Evolutionary conservation across 1,139 yeast genomes (phyloP), one percentile per base, ranked within the genome.

Genomic region (Komagataea norvegica): DNA sequence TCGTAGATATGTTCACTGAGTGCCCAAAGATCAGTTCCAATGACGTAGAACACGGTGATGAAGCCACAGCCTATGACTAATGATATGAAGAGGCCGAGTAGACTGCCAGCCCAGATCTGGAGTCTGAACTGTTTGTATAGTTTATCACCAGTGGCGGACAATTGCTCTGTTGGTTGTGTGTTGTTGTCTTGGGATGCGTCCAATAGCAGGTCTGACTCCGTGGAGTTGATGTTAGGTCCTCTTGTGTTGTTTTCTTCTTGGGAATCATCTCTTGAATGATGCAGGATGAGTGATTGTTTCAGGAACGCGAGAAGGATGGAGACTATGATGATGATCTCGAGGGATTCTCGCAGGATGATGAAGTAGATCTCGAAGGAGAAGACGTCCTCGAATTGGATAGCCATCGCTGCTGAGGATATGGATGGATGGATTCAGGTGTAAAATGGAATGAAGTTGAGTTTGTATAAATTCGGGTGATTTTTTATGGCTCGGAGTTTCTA

Each of bases 1-100:
- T 89, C 97, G 86, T 95, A 89, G 43, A 88, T 72, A 58, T 89
- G 96, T 60, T 89, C 97, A 35, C 95, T 78, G 31, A 67, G 59
- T 14, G 87, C 64, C 96, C 96, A 89, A 46, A 88, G 65, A 68
- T 89, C 93, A 25, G 77, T 74, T 38, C 86, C 87, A 31, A 87
- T 69, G 27, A 80, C 63, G 56, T 89, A 88, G 61, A 85, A 89
- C 13, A 84, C 78, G 50, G 87, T 88, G 55, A 89, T 86, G 62
- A 89, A 87, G 11, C 82, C 82, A 57, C 84, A 79, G 48, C 97
- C 97, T 45, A 89, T 68, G 40, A 79, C 59, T 44, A 88, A 63
- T 70, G 96, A 88, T 26, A 85, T 59, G 9, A 83, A 36, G 7
- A 89, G 66, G 38, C 97, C 97, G 20, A 73, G 43, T 8, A 69